Conservation (phyloP, 1,284 basidiomycete genomes). For the Ustilago hordei region DNA sequence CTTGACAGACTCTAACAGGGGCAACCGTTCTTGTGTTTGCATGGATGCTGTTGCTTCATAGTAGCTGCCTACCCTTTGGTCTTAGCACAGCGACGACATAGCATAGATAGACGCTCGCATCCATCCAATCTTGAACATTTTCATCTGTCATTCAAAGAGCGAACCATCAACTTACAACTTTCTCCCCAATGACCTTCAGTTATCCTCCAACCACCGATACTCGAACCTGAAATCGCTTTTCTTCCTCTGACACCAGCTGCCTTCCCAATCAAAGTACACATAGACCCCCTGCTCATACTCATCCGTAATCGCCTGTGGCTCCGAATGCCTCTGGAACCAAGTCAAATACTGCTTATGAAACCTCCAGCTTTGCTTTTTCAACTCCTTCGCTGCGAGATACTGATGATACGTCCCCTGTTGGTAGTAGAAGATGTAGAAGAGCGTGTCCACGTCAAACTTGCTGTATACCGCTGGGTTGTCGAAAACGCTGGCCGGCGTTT, state of each 20-base stretch:
- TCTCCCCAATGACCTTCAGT: constrained; percentile 11
- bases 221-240: constrained; percentile 92
- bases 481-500: constrained; percentile 83
- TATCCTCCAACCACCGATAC: constrained; percentile 64
- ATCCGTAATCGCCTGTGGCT: constrained; percentile 98
- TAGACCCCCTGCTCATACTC: constrained; percentile 97
- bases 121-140: neutral
- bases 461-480: constrained; percentile 88
- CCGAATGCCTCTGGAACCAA: constrained; percentile 99
- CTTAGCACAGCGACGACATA: too few relatives aligned
- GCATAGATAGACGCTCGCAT: too few relatives aligned
- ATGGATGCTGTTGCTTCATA: too few relatives aligned
- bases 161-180: neutral
- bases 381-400: constrained; percentile 95
- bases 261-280: constrained; percentile 70
- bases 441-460: constrained; percentile 94
- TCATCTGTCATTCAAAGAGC: neutral
- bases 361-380: constrained; percentile 98
- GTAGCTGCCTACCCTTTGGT: too few relatives aligned
- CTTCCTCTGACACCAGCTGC: constrained; percentile 91
- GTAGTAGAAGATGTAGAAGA: constrained; percentile 99
- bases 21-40: too few relatives aligned
- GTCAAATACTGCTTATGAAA: constrained; percentile 99
- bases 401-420: constrained; percentile 96
- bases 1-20: too few relatives aligned